Percentiles rank a stretch among this genome's conserved stretches.
Evolutionary conservation across 1,284 basidiomycete genomes (phyloP).

Genomic region (Melampsora americana): DNA sequence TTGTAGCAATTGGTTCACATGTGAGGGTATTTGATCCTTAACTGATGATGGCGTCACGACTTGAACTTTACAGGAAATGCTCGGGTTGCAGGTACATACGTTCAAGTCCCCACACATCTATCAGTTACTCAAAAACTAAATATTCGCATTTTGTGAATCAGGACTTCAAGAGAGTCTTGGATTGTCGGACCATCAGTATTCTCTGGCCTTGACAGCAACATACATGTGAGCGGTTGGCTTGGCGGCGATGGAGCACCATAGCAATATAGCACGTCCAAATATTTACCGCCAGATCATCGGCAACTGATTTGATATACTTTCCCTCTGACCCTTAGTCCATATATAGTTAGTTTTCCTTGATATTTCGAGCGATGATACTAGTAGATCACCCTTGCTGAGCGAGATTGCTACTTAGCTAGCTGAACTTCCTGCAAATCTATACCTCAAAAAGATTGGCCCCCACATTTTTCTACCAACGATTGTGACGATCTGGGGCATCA

Average conservation of each 20-base stretch:
- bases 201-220: conserved; percentile 34
- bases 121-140: neutral
- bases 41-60: neutral
- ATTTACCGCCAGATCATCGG: neutral
- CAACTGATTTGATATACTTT: neutral
- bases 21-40: neutral
- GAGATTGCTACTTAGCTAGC: neutral
- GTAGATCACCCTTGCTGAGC: neutral
- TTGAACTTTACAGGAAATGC: conserved; percentile 30
- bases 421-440: conserved; percentile 48
- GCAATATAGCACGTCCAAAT: neutral
- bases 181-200: conserved; percentile 35
- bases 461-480: conserved; percentile 47
- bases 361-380: neutral
- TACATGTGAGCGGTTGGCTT: conserved; percentile 26
- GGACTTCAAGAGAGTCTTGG: conserved; percentile 20
- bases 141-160: neutral
- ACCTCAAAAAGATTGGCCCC: conserved; percentile 46
- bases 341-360: conserved; percentile 24
- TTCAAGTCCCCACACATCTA: neutral
- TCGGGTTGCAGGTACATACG: conserved; percentile 29
- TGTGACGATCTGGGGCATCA: conserved; percentile 48
- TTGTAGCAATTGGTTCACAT: neutral
- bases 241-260: neutral
- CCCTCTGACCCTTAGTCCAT: conserved; percentile 17